These are phyloP conservation scores for Acacia pycnantha DNA, from an alignment of 331 rosid genomes.

Conservation along the genomic window DNA sequence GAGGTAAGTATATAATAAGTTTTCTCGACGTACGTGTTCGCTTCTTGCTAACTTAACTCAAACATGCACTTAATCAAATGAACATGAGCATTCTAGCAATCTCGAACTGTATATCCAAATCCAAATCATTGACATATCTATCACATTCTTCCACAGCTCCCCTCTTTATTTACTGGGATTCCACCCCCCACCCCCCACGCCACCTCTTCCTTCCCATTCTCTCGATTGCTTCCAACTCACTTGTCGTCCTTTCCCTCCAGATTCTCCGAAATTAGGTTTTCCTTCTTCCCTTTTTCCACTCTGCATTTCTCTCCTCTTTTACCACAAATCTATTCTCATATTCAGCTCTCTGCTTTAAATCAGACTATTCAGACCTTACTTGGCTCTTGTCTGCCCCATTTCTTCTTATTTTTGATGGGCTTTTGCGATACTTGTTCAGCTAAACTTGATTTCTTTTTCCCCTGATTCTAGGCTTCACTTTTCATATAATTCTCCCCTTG, in stretches of 20 bases:
- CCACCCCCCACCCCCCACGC: too few species aligned
- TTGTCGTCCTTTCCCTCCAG: not conserved
- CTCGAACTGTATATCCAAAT: not conserved
- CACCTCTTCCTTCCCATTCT: not conserved
- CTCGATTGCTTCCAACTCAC: not conserved
- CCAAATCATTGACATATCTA: not conserved
- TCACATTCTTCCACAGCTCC: not conserved
- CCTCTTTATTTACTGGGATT: not conserved
- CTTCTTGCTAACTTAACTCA: too few species aligned
- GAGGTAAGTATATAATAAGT: too few species aligned
- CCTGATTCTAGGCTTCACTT: slow-evolving; percentile 38
- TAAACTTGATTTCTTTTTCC: slow-evolving; percentile 1
- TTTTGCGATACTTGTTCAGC: too few species aligned
- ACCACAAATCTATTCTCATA: too few species aligned
- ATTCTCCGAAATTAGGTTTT: not conserved
- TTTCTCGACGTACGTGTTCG: too few species aligned
- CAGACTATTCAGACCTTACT: too few species aligned
- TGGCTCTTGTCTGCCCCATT: too few species aligned
- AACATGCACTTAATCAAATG: not conserved
- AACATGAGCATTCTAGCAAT: not conserved
- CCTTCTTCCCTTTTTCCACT: too few species aligned
- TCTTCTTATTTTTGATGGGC: too few species aligned
- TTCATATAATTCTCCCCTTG: not conserved
- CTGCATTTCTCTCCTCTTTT: not conserved
- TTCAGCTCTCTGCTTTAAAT: too few species aligned